A percentile compares a stretch with the other conserved stretches of the same genome.
These are phyloP conservation scores for Ophiostoma ulmi DNA, from an alignment of 2,329 filamentous ascomycete genomes.

Conservation along the genomic window DNA sequence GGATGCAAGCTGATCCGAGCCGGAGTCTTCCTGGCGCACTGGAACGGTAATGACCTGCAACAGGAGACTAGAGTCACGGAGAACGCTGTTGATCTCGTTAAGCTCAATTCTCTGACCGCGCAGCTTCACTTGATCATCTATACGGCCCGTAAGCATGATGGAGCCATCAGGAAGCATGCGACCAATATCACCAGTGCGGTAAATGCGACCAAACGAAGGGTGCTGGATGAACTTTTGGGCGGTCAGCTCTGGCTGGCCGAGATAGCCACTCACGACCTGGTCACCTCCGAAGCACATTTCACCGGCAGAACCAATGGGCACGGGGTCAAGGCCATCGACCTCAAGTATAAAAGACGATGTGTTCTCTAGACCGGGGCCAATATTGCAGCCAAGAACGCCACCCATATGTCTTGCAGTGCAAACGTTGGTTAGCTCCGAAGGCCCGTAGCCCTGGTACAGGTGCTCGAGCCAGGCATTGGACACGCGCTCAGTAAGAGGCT, in stretches of 20 bases:
- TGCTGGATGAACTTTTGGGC: conserved; percentile 64
- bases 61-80: conserved; percentile 50
- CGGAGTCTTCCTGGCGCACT: conserved; percentile 38
- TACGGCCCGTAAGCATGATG: conserved; percentile 65
- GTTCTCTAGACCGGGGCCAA: conserved; percentile 70
- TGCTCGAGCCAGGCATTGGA: conserved; percentile 62
- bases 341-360: conserved; percentile 66
- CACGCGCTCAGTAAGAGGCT: conserved; percentile 72
- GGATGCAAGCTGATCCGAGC: conserved; percentile 54
- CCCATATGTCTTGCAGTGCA: conserved; percentile 67
- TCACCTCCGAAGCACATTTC: conserved; percentile 84
- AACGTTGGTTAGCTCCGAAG: conserved; percentile 83
- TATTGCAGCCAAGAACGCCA: conserved; percentile 62
- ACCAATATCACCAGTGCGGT: conserved; percentile 77
- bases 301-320: conserved; percentile 68
- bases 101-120: conserved; percentile 76
- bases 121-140: conserved; percentile 77
- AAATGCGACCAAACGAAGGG: conserved; percentile 64
- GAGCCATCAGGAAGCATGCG: conserved; percentile 72
- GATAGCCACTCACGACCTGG: conserved; percentile 71
- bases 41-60: conserved; percentile 62
- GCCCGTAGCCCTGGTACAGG: conserved; percentile 77
- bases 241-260: conserved; percentile 60
- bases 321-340: conserved; percentile 42
- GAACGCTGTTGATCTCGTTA: conserved; percentile 62